phyloP scores from a whole-genome alignment of 495 filamentous ascomycete genomes.

The Hamigera avellanea region DNA sequence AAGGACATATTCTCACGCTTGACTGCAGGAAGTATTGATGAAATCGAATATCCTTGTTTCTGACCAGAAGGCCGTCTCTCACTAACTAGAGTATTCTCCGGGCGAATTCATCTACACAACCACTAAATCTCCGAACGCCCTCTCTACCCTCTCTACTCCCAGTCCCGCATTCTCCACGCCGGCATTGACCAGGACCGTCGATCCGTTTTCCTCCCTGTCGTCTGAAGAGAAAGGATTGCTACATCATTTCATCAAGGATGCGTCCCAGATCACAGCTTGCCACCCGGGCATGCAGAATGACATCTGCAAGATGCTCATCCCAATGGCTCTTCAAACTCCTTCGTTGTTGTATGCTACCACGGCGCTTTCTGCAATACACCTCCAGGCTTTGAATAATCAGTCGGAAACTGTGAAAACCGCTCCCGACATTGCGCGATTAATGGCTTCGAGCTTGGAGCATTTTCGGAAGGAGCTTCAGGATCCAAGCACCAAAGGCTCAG shows the following conservation, averaged over 20 bases:
- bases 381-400: slow-evolving; percentile 31
- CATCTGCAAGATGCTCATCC: slow-evolving; percentile 36
- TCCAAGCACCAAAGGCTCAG: slow-evolving; percentile 22
- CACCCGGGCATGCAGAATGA: slow-evolving; percentile 35
- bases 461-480: slow-evolving; percentile 32
- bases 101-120: slow-evolving; percentile 35
- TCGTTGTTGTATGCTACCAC: slow-evolving; percentile 35
- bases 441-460: slow-evolving; percentile 35
- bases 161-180: slow-evolving; percentile 8
- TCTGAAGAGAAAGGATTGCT: slow-evolving; percentile 28
- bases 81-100: slow-evolving; percentile 31
- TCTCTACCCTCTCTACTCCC: slow-evolving; percentile 5
- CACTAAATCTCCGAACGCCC: slow-evolving; percentile 16
- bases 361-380: slow-evolving; percentile 35
- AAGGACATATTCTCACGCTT: slow-evolving; percentile 1
- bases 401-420: slow-evolving; percentile 32
- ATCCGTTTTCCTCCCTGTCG: slow-evolving; percentile 31
- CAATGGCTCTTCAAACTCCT: slow-evolving; percentile 35
- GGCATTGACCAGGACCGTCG: slow-evolving; percentile 20
- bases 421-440: slow-evolving; percentile 31
- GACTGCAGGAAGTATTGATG: background rate
- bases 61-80: no score
- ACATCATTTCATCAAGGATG: slow-evolving; percentile 36
- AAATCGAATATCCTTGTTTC: no score
- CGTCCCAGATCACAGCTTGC: slow-evolving; percentile 33